Base-by-base conservation (phyloP, 805 yeast species). In the Myxozyma udenii region DNA sequence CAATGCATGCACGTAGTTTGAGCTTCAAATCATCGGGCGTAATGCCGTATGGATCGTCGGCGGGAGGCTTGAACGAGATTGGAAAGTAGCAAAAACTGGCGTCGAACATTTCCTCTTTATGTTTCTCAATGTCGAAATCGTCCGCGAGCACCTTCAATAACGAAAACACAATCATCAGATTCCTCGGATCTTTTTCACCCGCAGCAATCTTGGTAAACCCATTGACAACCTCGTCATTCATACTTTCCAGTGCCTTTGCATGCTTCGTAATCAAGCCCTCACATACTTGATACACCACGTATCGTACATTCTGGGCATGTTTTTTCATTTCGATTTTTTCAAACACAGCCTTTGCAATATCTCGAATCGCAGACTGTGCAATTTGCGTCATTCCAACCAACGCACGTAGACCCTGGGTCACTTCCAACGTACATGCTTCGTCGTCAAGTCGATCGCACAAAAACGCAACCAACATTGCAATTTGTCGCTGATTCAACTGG, bases 121-220 rank as follows among this genome's bases (percentile, higher is more conserved):
- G 28, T 3, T 79, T 72, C 2, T 72, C 69, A 3, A 73, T 65
- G 14, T 65, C 57, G 24, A 80, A 70, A 2, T 61, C 61, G 19
- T 64, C 52, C 18, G 81, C 73, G 12, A 90, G 77, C 3, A 47
- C 38, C 11, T 66, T 58, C 58, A 83, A 80, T 40, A 88, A 63
- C 3, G 72, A 66, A 61, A 91, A 87, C 1, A 95, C 85, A 1
- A 78, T 55, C 61, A 93, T 65, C 56, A 93, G 72, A 68, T 95
- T 93, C 53, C 85, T 76, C 2, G 99, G 99, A 68, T 93, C 98
- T 62, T 93, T 95, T 64, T 93, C 99, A 35, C 95, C 95, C 14
- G 80, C 74, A 2, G 95, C 86, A 25, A 88, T 64, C 51, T 81
- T 80, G 32, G 87, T 64, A 58, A 85, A 90, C 0, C 84, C 67